A percentile compares a stretch with the other conserved stretches of the same genome.
These are phyloP conservation scores for Mycena maculata DNA, from an alignment of 768 basidiomycete species.

Conservation along the genomic window DNA sequence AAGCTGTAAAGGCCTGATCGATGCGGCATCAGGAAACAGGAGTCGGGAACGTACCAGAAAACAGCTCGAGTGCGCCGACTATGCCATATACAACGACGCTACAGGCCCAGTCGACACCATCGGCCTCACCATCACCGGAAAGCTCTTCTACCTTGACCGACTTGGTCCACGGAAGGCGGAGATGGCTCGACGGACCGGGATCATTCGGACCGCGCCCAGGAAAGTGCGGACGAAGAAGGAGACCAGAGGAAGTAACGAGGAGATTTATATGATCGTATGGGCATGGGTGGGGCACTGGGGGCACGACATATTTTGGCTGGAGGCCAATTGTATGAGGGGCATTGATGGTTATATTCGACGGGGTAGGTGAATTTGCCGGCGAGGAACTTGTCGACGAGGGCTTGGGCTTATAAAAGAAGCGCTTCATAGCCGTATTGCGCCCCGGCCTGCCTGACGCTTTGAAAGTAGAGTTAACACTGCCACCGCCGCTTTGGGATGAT, in stretches of 20 bases:
- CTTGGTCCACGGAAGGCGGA: conserved; percentile 74
- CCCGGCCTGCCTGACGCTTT: too few species aligned
- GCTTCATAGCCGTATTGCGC: conserved; percentile 50
- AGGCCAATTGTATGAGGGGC: conserved; percentile 49
- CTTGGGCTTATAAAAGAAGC: conserved; percentile 52
- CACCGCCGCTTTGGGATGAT: too few species aligned
- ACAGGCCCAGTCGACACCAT: conserved; percentile 63
- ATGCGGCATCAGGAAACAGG: conserved; percentile 25
- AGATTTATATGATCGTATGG: conserved; percentile 79
- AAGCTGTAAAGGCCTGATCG: conserved; percentile 56
- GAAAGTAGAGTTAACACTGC: too few species aligned
- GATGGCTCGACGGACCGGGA: conserved; percentile 49
- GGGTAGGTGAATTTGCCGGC: conserved; percentile 32
- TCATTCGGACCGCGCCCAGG: conserved; percentile 39
- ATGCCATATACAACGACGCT: conserved; percentile 78
- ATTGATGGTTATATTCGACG: conserved; percentile 24
- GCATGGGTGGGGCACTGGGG: conserved; percentile 80
- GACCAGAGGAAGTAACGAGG: conserved; percentile 66
- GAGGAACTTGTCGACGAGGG: conserved; percentile 48
- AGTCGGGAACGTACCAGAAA: conserved; percentile 63
- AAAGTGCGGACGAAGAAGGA: conserved; percentile 73
- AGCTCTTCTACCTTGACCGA: conserved; percentile 64
- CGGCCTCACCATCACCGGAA: conserved; percentile 44
- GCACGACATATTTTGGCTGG: conserved; percentile 73
- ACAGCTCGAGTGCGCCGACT: conserved; percentile 78